Conservation (phyloP, 768 basidiomycete genomes). For the Russula compacta region DNA sequence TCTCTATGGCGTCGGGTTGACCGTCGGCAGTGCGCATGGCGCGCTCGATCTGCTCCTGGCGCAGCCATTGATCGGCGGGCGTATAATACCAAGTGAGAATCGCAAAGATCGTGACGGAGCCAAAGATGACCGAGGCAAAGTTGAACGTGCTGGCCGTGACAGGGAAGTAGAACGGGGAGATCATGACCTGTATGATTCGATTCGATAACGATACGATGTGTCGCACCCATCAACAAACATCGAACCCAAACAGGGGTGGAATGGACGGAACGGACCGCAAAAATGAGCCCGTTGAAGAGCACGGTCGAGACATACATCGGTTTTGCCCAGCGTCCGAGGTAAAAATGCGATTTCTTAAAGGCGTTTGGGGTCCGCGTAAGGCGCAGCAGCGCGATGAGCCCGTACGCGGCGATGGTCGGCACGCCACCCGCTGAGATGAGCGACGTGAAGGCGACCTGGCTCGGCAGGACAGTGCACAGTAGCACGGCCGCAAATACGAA, state of each 20-base stretch:
- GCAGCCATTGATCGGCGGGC: conserved; percentile 75
- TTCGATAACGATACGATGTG: no score
- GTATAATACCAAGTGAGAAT: conserved; percentile 70
- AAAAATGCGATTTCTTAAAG: conserved; percentile 68
- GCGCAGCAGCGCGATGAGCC: conserved; percentile 67
- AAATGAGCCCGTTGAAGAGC: conserved; percentile 65
- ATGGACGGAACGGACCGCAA: conserved; percentile 45
- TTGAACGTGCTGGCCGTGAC: conserved; percentile 72
- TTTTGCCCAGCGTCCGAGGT: conserved; percentile 53
- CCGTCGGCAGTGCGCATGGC: conserved; percentile 30
- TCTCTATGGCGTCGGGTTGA: neutral
- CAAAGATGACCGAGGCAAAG: conserved; percentile 76
- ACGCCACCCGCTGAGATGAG: conserved; percentile 79
- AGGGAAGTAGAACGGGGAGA: conserved; percentile 86
- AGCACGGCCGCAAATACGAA: conserved; percentile 64
- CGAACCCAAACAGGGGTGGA: neutral
- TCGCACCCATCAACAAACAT: no score
- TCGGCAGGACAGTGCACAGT: conserved; percentile 84
- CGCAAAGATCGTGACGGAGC: conserved; percentile 68
- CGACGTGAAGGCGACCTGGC: conserved; percentile 87
- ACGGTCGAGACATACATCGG: conserved; percentile 61
- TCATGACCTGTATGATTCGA: conserved; percentile 45
- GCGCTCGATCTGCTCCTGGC: conserved; percentile 48
- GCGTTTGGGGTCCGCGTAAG: conserved; percentile 68
- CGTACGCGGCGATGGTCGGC: conserved; percentile 85